phyloP scores from a whole-genome alignment of 768 basidiomycete genomes.

The Rhodotorula paludigena region DNA sequence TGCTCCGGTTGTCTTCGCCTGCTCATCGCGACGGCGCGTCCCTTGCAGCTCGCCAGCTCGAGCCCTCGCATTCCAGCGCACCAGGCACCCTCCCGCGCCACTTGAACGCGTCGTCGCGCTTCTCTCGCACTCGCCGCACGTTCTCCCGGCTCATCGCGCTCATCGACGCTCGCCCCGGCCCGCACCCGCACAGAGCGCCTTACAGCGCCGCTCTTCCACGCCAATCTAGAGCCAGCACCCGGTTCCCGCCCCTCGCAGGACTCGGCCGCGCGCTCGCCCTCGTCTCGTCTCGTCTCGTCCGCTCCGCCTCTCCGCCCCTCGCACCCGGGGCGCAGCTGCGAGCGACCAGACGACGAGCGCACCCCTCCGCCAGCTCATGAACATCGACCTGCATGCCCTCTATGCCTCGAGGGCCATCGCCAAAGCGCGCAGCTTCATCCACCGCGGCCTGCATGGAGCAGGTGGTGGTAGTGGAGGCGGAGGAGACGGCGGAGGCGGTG shows the following conservation, averaged over 20 bases:
- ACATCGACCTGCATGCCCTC: constrained; percentile 32
- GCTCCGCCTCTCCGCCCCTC: background rate
- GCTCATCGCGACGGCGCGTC: too few relatives aligned
- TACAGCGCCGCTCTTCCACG: too few relatives aligned
- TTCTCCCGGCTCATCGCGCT: background rate
- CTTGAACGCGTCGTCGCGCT: background rate
- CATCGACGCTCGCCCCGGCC: background rate
- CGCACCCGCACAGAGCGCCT: background rate
- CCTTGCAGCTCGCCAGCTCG: background rate
- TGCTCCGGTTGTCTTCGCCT: fast-evolving
- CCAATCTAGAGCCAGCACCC: too few relatives aligned
- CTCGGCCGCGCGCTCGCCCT: background rate
- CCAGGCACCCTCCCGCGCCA: background rate
- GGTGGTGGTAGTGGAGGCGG: background rate
- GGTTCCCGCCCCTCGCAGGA: background rate
- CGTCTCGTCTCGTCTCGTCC: too few relatives aligned
- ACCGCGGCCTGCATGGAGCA: constrained; percentile 1
- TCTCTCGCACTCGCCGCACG: background rate
- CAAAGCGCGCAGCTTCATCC: constrained; percentile 28
- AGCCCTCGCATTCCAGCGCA: background rate
- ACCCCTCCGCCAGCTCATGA: constrained; percentile 9
- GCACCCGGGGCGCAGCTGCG: background rate
- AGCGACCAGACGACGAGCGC: background rate
- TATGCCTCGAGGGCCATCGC: constrained; percentile 34
- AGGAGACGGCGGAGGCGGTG: background rate